Evolutionary conservation across 805 yeast genomes (phyloP).

Genomic region (Starmerella scarabaei): DNA sequence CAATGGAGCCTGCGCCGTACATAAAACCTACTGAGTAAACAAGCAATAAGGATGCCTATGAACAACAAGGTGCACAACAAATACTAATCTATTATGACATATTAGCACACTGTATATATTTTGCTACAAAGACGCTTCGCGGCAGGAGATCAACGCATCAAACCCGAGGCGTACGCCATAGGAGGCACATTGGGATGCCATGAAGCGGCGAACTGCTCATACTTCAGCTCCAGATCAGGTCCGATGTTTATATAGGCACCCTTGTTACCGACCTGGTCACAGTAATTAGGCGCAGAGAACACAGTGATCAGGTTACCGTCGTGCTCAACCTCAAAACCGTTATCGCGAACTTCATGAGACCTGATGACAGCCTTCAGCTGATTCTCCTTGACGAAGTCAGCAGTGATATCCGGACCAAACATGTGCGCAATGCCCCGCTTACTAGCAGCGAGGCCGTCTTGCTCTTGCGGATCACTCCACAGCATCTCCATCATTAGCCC

Average conservation of each 20-base stretch:
- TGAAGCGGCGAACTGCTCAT: constrained; percentile 61
- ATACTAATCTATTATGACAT: too few relatives aligned
- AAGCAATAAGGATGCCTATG: too few relatives aligned
- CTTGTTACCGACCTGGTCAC: constrained; percentile 79
- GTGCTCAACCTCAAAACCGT: constrained; percentile 81
- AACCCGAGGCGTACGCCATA: constrained; percentile 64
- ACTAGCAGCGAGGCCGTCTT: constrained; percentile 68
- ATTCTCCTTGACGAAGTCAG: constrained; percentile 58
- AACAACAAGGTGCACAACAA: too few relatives aligned
- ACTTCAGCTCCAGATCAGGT: constrained; percentile 37
- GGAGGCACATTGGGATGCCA: constrained; percentile 87
- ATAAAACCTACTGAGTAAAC: too few relatives aligned
- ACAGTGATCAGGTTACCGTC: constrained; percentile 77
- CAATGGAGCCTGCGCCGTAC: too few relatives aligned
- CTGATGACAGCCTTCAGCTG: constrained; percentile 68
- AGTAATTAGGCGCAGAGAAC: constrained; percentile 96
- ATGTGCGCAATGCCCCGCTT: constrained; percentile 93
- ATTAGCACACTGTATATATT: too few relatives aligned
- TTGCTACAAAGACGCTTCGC: too few relatives aligned
- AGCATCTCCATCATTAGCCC: constrained; percentile 92
- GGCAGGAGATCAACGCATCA: constrained; percentile 24
- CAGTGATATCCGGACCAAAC: constrained; percentile 93
- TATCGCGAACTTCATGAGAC: constrained; percentile 91
- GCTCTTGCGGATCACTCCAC: constrained; percentile 92
- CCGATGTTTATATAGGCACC: constrained; percentile 80